Conservation (phyloP, 345 rosid genomes). For the Sonneratia alba region DNA sequence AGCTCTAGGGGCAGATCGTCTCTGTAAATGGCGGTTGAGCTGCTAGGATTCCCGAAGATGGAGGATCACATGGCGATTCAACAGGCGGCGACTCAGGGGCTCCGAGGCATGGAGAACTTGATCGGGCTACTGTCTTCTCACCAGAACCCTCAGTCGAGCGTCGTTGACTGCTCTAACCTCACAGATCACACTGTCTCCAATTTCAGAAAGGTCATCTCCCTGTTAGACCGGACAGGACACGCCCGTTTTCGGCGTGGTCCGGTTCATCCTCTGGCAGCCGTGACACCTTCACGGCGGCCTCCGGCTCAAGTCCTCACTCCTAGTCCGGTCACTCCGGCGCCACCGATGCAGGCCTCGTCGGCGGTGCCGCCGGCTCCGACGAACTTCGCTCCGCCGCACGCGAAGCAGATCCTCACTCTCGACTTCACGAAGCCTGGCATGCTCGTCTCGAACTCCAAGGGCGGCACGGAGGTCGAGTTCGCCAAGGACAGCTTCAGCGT, state of each 20-base stretch:
- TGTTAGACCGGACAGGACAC: slow-evolving; percentile 73
- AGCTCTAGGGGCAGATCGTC: background rate
- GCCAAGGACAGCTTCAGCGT: slow-evolving; percentile 64
- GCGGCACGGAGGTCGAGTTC: slow-evolving; percentile 44
- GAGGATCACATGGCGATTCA: slow-evolving; percentile 72
- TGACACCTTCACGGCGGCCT: slow-evolving; percentile 15
- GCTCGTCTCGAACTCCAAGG: slow-evolving; percentile 31
- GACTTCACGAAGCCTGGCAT: slow-evolving; percentile 63
- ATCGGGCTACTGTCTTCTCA: slow-evolving; percentile 48
- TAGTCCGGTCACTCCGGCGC: background rate
- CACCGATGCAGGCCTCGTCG: slow-evolving; percentile 3
- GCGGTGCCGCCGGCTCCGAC: slow-evolving; percentile 10
- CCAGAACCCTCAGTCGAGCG: slow-evolving; percentile 25
- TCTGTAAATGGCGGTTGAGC: slow-evolving; percentile 52
- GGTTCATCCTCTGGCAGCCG: slow-evolving; percentile 24
- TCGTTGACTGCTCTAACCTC: slow-evolving; percentile 50
- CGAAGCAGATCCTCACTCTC: slow-evolving; percentile 56
- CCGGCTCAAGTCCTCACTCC: background rate
- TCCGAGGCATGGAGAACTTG: slow-evolving; percentile 74
- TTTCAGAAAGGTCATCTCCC: slow-evolving; percentile 69
- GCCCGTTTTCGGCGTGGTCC: slow-evolving; percentile 91
- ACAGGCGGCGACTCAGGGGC: slow-evolving; percentile 78
- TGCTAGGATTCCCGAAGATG: slow-evolving; percentile 48
- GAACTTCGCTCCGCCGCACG: slow-evolving; percentile 36
- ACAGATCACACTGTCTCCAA: slow-evolving; percentile 67